phyloP scores from a whole-genome alignment of 176 grass and related monocot genomes.

The Bonia amplexicaulis region DNA sequence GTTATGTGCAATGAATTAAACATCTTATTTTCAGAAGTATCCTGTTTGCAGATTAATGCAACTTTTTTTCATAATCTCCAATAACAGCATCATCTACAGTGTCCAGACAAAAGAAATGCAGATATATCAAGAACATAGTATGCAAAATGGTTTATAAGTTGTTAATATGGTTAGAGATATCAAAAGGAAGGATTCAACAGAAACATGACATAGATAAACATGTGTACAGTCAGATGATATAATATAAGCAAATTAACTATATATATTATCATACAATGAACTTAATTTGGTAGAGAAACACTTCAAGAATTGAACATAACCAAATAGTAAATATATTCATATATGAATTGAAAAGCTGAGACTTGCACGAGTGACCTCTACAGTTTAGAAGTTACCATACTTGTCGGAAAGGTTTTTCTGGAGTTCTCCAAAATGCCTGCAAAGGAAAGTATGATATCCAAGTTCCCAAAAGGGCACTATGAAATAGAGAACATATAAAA shows the following conservation, averaged over 20 bases:
- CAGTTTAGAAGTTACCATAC: conserved; percentile 58
- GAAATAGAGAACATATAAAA: conserved; percentile 4
- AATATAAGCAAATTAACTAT: no score
- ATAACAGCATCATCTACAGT: neutral
- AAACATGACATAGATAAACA: conserved; percentile 1
- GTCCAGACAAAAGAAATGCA: neutral
- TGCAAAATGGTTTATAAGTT: neutral
- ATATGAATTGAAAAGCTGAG: neutral
- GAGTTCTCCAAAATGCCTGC: conserved; percentile 99
- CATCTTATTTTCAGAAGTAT: neutral
- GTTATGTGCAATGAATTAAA: neutral
- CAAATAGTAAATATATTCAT: neutral
- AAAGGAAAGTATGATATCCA: conserved; percentile 18
- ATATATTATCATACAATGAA: neutral
- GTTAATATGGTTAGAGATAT: neutral
- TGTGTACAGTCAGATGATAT: neutral
- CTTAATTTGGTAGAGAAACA: neutral
- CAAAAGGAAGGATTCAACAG: conserved; percentile 1
- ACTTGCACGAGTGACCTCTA: conserved; percentile 8
- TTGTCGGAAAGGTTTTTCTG: conserved; percentile 96
- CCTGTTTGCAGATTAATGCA: neutral
- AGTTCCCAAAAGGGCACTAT: neutral
- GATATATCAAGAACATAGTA: neutral
- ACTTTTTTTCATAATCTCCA: neutral
- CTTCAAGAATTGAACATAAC: neutral